Conservation (phyloP, 495 filamentous ascomycete genomes). For the Cercophora sp. region DNA sequence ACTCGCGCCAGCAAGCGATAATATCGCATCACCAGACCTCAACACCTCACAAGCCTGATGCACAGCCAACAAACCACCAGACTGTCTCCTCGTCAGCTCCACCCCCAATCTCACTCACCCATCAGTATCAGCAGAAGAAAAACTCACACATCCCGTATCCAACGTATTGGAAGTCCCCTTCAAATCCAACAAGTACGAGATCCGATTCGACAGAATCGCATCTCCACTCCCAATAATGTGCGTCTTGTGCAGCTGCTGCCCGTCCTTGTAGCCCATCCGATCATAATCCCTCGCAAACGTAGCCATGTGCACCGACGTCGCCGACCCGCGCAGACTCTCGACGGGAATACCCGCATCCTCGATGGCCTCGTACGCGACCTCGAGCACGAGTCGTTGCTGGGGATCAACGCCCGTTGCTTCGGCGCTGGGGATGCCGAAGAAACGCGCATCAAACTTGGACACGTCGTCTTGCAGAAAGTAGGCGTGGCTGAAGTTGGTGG, state of each 20-base stretch:
- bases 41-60: no score
- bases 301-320: no score
- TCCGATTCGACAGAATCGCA: constrained; percentile 47
- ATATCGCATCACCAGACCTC: no score
- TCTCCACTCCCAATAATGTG: no score
- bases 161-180: constrained; percentile 38
- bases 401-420: constrained; percentile 48
- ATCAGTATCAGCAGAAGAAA: no score
- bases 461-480: constrained; percentile 8
- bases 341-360: constrained; percentile 73
- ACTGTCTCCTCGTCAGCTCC: no score
- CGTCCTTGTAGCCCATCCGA: no score
- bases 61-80: no score
- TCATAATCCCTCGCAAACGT: no score
- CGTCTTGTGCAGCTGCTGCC: no score
- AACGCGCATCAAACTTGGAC: constrained; percentile 8
- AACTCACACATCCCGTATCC: constrained; percentile 58
- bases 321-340: constrained; percentile 61
- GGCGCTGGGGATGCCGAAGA: constrained; percentile 6
- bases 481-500: not conserved
- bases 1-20: no score
- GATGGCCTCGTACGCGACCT: constrained; percentile 74
- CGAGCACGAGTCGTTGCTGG: constrained; percentile 68
- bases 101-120: no score
- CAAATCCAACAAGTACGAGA: constrained; percentile 50